phyloP scores from a whole-genome alignment of 192 early-diverging fungal genomes.

The Ambispora gerdemannii region DNA sequence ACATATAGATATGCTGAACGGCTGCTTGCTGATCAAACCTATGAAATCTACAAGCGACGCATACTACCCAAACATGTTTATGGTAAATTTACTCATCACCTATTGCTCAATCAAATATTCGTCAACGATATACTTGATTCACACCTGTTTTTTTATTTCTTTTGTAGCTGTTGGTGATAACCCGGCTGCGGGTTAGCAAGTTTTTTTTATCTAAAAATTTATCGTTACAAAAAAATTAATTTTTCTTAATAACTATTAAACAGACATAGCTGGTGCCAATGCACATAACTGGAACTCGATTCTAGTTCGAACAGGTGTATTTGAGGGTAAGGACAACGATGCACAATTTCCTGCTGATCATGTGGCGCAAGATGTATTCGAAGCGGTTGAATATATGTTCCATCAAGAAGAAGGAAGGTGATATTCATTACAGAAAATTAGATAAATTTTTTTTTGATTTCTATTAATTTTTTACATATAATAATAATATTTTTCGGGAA shows the following conservation, averaged over 20 bases:
- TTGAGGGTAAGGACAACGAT: slow-evolving; percentile 54
- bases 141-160: background rate
- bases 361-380: slow-evolving; percentile 63
- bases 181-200: slow-evolving; percentile 36
- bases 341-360: slow-evolving; percentile 49
- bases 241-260: slow-evolving; percentile 65
- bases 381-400: slow-evolving; percentile 56
- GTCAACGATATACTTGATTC: background rate
- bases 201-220: background rate
- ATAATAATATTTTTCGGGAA: too few relatives aligned
- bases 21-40: slow-evolving; percentile 42
- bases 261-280: slow-evolving; percentile 76
- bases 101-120: background rate
- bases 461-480: too few relatives aligned
- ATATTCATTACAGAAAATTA: too few relatives aligned
- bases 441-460: too few relatives aligned
- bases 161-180: slow-evolving; percentile 58
- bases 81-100: slow-evolving; percentile 27
- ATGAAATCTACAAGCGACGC: slow-evolving; percentile 17
- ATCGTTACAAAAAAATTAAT: slow-evolving; percentile 32
- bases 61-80: slow-evolving; percentile 33
- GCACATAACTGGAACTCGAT: slow-evolving; percentile 69
- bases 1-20: slow-evolving; percentile 73
- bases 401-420: slow-evolving; percentile 14
- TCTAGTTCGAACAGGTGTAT: slow-evolving; percentile 71